These are phyloP conservation scores for Crithidia bombi DNA, from an alignment of 208 protist genomes.

Conservation along the genomic window DNA sequence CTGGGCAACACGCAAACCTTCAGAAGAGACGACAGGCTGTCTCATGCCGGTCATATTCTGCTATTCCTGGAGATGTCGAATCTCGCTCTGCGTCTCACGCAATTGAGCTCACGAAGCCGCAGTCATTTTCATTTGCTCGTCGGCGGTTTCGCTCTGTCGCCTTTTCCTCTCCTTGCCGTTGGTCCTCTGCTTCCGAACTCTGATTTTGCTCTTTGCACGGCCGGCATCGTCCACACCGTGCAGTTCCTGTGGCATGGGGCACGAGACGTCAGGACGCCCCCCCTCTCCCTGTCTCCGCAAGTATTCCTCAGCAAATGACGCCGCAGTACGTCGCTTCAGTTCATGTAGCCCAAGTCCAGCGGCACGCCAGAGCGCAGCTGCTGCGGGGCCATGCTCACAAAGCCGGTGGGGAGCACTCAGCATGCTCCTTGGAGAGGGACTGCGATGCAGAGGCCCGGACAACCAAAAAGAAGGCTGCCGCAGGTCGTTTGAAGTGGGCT, in stretches of 20 bases:
- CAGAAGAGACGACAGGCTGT: conserved; percentile 13
- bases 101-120: conserved; percentile 13
- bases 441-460: conserved; percentile 11
- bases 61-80: neutral
- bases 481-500: conserved; percentile 11
- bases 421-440: neutral
- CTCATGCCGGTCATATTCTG: neutral
- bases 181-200: neutral
- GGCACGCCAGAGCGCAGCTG: neutral
- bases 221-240: neutral
- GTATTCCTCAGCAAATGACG: conserved; percentile 10
- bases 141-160: neutral
- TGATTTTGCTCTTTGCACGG: neutral
- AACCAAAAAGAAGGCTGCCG: neutral
- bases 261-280: neutral
- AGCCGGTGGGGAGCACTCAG: neutral
- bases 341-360: conserved; percentile 21
- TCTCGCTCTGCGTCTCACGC: conserved; percentile 10
- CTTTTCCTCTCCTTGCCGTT: neutral
- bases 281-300: neutral
- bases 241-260: neutral
- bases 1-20: conserved; percentile 4
- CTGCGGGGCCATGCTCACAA: neutral
- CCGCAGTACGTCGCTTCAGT: conserved; percentile 27
- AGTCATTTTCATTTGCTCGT: neutral